Evolutionary conservation across 2,329 filamentous ascomycete species (phyloP), one percentile per base, ranked within the genome.

Genomic region (Camillea tinctor): DNA sequence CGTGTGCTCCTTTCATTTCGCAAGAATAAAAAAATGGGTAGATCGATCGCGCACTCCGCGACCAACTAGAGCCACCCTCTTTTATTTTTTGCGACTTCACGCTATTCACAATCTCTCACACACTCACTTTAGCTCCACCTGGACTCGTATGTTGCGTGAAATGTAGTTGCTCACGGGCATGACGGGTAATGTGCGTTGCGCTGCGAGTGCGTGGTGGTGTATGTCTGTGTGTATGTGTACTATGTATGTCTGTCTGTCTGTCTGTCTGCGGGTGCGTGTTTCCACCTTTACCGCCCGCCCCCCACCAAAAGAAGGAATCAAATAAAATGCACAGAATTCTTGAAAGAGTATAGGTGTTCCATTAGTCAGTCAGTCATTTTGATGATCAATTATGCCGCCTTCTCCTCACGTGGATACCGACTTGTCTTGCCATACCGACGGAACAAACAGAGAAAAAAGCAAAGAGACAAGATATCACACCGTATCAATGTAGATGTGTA

Each of bases 1-100:
- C 13, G 22, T 20, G 22, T 11, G 54, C 54, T 56, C 54, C 54
- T 56, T 56, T 56, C 54, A 56, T 56, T 56, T 56, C 54, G 44
- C 44, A 17, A 20, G 36, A n/a, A 11, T 30, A 30, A 30, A 21
- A 19, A 53, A 19, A 2, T 53, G 24, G 20, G n/a, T 53, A 54
- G 54, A 56, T 50, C 44, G 48, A 24, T 51, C 54, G 36, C 54
- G 17, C n/a, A 44, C 36, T 44, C 36, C 36, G 36, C 17, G 11
- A 44, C 36, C 36, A 44, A 15, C 17, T 44, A 17, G 36, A 44
- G 3, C 26, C 26, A 30, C 7, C 6, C 13, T 7, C 13, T 30
- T 30, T 30, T 30, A n/a, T 30, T 30, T 30, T 2, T 30, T 30
- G 4, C 24, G 26, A 9, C 13, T 7, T 7, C 6, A 9, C 26